Evolutionary conservation across 805 yeast species (phyloP).

Genomic region (Blastobotrys muscicola): DNA sequence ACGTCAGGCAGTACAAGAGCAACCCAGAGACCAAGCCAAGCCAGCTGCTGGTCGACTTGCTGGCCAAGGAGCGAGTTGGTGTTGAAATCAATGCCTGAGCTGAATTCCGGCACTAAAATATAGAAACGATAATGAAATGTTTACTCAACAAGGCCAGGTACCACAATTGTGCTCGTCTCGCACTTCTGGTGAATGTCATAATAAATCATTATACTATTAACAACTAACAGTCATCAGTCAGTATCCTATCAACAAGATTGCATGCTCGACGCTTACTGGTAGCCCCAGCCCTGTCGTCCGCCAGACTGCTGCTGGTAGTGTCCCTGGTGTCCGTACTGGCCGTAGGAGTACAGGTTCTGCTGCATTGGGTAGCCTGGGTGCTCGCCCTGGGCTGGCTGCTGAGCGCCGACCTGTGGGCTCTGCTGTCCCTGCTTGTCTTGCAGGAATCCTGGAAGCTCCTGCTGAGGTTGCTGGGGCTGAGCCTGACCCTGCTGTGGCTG

Average conservation of each 20-base stretch:
- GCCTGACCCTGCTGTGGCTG: slow-evolving; percentile 26
- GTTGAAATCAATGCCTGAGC: slow-evolving; percentile 28
- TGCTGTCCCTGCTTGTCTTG: not conserved
- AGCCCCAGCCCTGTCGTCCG: slow-evolving; percentile 16
- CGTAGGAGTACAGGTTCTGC: slow-evolving; percentile 20
- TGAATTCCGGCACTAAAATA: no score
- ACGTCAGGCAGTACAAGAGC: slow-evolving; percentile 49
- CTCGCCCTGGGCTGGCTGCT: slow-evolving; percentile 15
- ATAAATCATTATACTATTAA: no score
- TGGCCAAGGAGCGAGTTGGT: slow-evolving; percentile 35
- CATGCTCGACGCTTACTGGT: not conserved
- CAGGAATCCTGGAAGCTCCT: slow-evolving; percentile 5
- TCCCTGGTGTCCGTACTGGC: slow-evolving; percentile 22
- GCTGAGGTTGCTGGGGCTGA: slow-evolving; percentile 17
- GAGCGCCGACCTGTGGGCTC: slow-evolving; percentile 14
- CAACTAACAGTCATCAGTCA: no score
- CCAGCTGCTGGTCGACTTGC: slow-evolving; percentile 29
- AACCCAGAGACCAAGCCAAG: slow-evolving; percentile 36
- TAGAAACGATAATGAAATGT: no score
- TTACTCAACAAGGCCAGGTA: no score
- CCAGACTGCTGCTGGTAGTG: slow-evolving; percentile 7
- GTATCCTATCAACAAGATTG: no score
- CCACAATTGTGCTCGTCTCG: no score
- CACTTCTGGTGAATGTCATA: no score
- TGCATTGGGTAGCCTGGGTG: slow-evolving; percentile 19